phyloP scores from a whole-genome alignment of 208 protist species.

The Trypanosomatidae sp. region DNA sequence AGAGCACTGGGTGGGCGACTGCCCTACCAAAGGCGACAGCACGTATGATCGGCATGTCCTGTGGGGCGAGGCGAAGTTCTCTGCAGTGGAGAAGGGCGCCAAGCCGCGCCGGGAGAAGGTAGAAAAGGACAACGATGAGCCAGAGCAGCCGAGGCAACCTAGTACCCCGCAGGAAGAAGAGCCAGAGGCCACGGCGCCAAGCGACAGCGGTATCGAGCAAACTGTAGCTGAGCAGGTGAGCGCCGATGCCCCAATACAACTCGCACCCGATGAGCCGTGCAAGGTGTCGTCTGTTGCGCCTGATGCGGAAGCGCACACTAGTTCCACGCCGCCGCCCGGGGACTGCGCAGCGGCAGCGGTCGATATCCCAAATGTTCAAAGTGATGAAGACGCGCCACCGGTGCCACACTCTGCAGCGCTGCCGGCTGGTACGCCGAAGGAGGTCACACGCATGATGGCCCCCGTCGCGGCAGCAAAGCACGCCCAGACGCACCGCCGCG shows the following conservation, averaged over 20 bases:
- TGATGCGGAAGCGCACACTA: background rate
- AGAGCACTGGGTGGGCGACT: constrained; percentile 71
- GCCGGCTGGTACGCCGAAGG: constrained; percentile 13
- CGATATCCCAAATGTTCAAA: background rate
- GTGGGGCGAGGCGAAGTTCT: constrained; percentile 72
- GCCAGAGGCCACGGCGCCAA: background rate
- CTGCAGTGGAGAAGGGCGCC: constrained; percentile 1
- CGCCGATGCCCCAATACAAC: background rate
- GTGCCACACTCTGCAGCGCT: constrained; percentile 21
- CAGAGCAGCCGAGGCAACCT: background rate
- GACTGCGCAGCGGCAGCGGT: background rate
- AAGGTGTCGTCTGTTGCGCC: background rate
- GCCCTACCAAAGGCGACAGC: constrained; percentile 61
- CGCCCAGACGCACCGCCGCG: constrained; percentile 23
- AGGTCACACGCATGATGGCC: constrained; percentile 58
- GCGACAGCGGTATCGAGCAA: background rate
- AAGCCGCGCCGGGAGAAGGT: background rate
- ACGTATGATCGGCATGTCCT: constrained; percentile 63
- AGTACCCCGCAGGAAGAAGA: background rate
- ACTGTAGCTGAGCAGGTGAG: background rate
- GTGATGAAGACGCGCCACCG: constrained; percentile 42
- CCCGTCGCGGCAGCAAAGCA: constrained; percentile 60
- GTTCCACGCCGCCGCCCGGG: background rate
- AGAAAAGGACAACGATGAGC: background rate
- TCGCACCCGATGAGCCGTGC: background rate